Evolutionary conservation across 176 grass and related monocot genomes (phyloP).

Genomic region (Thinopyrum elongatum): DNA sequence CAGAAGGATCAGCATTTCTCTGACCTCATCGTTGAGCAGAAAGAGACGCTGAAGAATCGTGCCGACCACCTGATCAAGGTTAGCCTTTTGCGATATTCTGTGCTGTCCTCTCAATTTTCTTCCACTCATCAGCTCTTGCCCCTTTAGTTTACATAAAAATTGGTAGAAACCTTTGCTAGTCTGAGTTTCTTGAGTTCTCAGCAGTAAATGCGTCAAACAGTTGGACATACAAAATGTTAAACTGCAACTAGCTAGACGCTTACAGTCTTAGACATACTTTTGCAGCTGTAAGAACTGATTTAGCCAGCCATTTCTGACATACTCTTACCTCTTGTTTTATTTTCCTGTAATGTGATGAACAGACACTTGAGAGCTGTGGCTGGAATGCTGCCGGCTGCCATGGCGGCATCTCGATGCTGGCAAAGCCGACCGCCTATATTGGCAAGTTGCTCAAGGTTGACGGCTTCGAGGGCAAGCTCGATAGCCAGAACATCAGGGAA

Average conservation of each 20-base stretch:
- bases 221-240: not conserved
- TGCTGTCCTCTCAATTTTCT: not conserved
- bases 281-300: not conserved
- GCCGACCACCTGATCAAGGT: constrained; percentile 57
- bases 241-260: not conserved
- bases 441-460: constrained; percentile 60
- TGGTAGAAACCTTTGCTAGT: not conserved
- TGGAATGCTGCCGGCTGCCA: constrained; percentile 56
- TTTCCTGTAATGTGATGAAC: not conserved
- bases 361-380: constrained; percentile 74
- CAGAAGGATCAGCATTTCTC: constrained; percentile 54
- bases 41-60: constrained; percentile 51
- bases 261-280: not conserved
- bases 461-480: constrained; percentile 49
- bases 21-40: constrained; percentile 53
- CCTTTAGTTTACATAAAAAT: not conserved
- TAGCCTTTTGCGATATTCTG: constrained; percentile 4
- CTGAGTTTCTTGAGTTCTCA: not conserved
- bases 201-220: not conserved
- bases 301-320: not conserved
- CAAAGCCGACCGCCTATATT: constrained; percentile 63
- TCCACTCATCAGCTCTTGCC: not conserved
- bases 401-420: constrained; percentile 79
- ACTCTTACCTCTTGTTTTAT: not conserved
- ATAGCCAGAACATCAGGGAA: constrained; percentile 65